Conservation (phyloP, 331 rosid species). For the Acacia pycnantha region DNA sequence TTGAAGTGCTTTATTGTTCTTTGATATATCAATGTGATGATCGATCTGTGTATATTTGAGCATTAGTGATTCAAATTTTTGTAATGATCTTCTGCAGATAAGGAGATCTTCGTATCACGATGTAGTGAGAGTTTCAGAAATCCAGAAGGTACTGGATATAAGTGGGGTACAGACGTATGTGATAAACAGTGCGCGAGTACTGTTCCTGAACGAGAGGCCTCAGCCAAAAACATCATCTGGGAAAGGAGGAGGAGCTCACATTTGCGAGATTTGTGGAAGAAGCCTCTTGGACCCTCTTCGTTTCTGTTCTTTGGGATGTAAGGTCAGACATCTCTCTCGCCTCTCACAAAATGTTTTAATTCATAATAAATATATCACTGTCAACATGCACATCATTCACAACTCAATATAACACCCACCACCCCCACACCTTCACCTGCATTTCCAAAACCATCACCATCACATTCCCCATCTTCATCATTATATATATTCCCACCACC, state of each 20-base stretch:
- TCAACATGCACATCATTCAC: slow-evolving; percentile 41
- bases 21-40: neutral
- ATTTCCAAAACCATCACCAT: slow-evolving; percentile 36
- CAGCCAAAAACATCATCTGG: slow-evolving; percentile 63
- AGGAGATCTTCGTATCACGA: slow-evolving; percentile 86
- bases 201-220: slow-evolving; percentile 90
- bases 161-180: slow-evolving; percentile 88
- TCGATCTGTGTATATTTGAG: neutral
- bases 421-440: slow-evolving; percentile 46
- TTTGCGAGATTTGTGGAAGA: slow-evolving; percentile 86
- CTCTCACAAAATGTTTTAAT: neutral
- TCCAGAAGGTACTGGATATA: slow-evolving; percentile 68
- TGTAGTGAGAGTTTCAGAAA: slow-evolving; percentile 75
- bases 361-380: slow-evolving; percentile 28
- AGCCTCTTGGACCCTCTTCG: slow-evolving; percentile 78
- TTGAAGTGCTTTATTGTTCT: neutral
- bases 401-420: slow-evolving; percentile 46
- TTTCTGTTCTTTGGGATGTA: slow-evolving; percentile 89
- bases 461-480: slow-evolving; percentile 39
- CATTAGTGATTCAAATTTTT: neutral
- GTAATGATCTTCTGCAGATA: slow-evolving; percentile 38
- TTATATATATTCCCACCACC: slow-evolving; percentile 27
- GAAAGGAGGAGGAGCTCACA: slow-evolving; percentile 70
- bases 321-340: slow-evolving; percentile 52
- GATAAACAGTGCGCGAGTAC: slow-evolving; percentile 80